Percentiles rank a stretch among this genome's conserved stretches.
Evolutionary conservation across 495 filamentous ascomycete genomes (phyloP).

Genomic region (Cercophora sp.): DNA sequence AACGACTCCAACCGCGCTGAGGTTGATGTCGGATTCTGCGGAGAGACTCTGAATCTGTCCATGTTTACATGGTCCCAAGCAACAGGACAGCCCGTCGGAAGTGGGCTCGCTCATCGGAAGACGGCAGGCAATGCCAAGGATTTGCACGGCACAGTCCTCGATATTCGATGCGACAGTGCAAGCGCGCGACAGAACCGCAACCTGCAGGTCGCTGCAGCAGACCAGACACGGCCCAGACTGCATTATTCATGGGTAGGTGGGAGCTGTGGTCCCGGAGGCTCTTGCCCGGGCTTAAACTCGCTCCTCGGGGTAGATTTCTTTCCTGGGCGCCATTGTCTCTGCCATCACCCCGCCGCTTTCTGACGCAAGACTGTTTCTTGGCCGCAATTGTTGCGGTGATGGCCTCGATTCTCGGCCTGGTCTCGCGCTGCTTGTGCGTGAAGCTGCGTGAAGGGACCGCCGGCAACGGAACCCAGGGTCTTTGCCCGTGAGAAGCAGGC

Average conservation of each 20-base stretch:
- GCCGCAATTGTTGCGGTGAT: too few relatives aligned
- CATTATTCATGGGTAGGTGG: not conserved
- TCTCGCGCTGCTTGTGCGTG: too few relatives aligned
- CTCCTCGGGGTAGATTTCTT: not conserved
- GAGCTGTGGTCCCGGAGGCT: not conserved
- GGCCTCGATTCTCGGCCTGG: too few relatives aligned
- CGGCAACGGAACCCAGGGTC: too few relatives aligned
- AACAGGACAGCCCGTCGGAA: slow-evolving; percentile 6
- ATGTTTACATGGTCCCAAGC: too few relatives aligned
- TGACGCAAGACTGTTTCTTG: not conserved
- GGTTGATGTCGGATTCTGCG: not conserved
- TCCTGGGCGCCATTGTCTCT: too few relatives aligned
- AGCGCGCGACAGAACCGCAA: slow-evolving; percentile 7
- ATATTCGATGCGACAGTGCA: slow-evolving; percentile 5
- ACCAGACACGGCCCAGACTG: slow-evolving; percentile 1
- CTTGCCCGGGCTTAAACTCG: not conserved
- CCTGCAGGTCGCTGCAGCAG: slow-evolving; percentile 4
- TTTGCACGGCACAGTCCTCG: not conserved
- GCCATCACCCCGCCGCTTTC: too few relatives aligned
- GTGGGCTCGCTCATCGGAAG: slow-evolving; percentile 5
- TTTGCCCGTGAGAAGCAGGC: too few relatives aligned
- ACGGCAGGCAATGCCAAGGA: not conserved
- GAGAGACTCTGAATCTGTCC: too few relatives aligned
- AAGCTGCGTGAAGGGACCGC: too few relatives aligned
- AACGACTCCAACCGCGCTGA: too few relatives aligned